These are phyloP conservation scores for Candida golubevii DNA, from an alignment of 805 yeast species.

Conservation along the genomic window DNA sequence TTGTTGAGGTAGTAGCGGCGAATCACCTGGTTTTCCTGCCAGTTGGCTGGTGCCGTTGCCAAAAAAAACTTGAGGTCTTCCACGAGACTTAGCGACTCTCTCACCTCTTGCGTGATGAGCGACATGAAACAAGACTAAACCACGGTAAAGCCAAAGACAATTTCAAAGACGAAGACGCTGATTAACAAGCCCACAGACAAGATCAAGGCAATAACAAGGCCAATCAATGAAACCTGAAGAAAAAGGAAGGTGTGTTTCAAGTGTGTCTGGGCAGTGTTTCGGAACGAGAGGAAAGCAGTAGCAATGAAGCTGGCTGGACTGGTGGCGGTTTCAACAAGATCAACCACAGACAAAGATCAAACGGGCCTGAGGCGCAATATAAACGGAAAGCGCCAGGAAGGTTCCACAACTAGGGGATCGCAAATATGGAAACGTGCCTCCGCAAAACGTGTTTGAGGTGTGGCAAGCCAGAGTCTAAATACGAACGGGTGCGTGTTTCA, in stretches of 20 bases:
- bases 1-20: conserved; percentile 80
- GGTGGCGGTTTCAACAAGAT: neutral
- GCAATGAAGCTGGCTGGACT: neutral
- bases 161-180: too few relatives aligned
- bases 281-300: neutral
- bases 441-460: neutral
- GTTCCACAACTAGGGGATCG: neutral
- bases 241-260: neutral
- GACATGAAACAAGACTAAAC: conserved; percentile 2
- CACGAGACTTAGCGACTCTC: conserved; percentile 55
- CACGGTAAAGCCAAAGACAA: too few relatives aligned
- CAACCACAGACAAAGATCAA: neutral
- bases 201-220: too few relatives aligned
- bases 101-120: conserved; percentile 16
- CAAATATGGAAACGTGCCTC: neutral
- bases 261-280: neutral
- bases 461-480: conserved; percentile 11
- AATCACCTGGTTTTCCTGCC: conserved; percentile 86
- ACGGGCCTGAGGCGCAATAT: neutral
- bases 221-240: too few relatives aligned
- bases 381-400: neutral
- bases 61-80: conserved; percentile 82
- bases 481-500: conserved; percentile 13
- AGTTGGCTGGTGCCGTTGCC: conserved; percentile 91
- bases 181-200: too few relatives aligned